These are phyloP conservation scores for Corylus avellana DNA, from an alignment of 306 rosid genomes.

Conservation along the genomic window DNA sequence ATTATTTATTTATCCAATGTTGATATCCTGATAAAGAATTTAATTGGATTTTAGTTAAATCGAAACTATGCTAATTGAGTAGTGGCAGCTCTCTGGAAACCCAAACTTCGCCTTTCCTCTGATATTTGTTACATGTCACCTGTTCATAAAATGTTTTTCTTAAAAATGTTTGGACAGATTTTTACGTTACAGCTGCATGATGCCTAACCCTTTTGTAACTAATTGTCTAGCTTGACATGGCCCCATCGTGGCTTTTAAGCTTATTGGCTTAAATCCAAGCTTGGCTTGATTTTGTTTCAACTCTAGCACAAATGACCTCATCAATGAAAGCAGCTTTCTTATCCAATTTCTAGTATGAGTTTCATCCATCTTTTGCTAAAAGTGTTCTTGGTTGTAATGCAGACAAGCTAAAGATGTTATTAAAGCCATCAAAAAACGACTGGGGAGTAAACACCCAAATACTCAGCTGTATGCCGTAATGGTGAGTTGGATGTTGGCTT, in stretches of 20 bases:
- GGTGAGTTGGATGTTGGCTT: constrained; percentile 52
- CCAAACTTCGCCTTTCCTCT: background rate
- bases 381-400: constrained; percentile 24
- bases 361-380: constrained; percentile 22
- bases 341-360: background rate
- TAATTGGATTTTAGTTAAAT: background rate
- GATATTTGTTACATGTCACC: background rate
- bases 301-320: background rate
- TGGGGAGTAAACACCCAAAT: constrained; percentile 71
- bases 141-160: background rate
- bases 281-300: background rate
- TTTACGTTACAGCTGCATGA: background rate
- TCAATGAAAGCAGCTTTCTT: background rate
- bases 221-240: background rate
- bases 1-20: background rate
- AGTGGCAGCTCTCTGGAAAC: background rate
- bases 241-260: background rate
- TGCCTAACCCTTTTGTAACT: background rate
- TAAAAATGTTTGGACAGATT: background rate
- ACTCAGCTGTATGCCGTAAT: constrained; percentile 76
- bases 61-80: background rate
- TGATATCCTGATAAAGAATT: background rate
- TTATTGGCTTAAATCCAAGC: background rate
- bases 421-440: constrained; percentile 77
- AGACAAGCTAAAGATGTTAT: constrained; percentile 80